Percentiles rank a stretch among this genome's conserved stretches.
Conservation (phyloP, 306 rosid species). For the cucumber (Cucumis sativus) region Cucumber_9930_V3 NC_026655.2:31461001-31461500, state of each 20-base stretch:
- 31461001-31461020: background rate
- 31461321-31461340: background rate
- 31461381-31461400: background rate
- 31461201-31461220: slow-evolving; percentile 1
- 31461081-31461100: background rate
- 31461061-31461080: background rate
- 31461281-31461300: background rate
- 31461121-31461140: background rate
- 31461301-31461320: background rate
- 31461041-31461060: background rate
- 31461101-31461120: no score
- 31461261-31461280: background rate
- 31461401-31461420: background rate
- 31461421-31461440: background rate
- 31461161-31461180: background rate
- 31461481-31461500: no score
- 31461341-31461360: background rate
- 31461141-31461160: background rate
- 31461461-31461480: background rate
- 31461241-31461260: no score
- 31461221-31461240: background rate
- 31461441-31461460: background rate
- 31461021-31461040: background rate
- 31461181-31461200: background rate
- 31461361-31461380: background rate